Evolutionary conservation across 176 grass and related monocot genomes (phyloP), one percentile per base, ranked within the genome.

Genomic region (Cenchrus purpureus): DNA sequence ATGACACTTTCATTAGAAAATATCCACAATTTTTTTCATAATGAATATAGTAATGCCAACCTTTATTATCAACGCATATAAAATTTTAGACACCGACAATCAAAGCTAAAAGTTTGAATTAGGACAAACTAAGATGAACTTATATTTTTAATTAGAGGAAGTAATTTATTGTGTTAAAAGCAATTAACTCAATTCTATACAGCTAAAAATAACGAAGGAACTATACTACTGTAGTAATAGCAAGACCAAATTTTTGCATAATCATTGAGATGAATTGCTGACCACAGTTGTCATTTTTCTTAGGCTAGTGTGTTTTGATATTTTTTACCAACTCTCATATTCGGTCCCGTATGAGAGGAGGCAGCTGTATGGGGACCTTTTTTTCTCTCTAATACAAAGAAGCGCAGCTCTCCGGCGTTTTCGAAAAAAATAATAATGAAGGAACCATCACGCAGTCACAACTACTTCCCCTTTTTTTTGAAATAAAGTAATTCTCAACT

Each of bases 161-260:
- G 10, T 28, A 60, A 56, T 59, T 66, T 79, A 45, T 51, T 34
- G 31, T 20, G 14, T 32, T 56, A 88, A 19, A 79, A 78, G 19
- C 34, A 83, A 55, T 79, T 49, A 59, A 61, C 57, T 82, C 19
- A 32, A 78, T 61, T 84, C 1, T 66, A 66, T 49, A 66, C 0
- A 31, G 3, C 11, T 44, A 43, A 15, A 32, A 43, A 63, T 32
- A 32, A 32, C 31, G 31, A 32, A 32, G 31, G 31, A 32, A 32
- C 31, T 32, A 2, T 32, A 32, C 31, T 32, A 32, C 31, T 32
- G 31, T 32, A 32, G 31, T 32, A 32, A 32, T 32, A 32, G 31
- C 31, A 32, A 32, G 31, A 32, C 31, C 31, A 32, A 32, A 32
- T 32, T 32, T 32, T 32, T 32, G 31, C 31, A 32, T 32, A 32